Evolutionary conservation across 495 filamentous ascomycete genomes (phyloP), one percentile per base, ranked within the genome.

Genomic region (Cairneyella variabilis): DNA sequence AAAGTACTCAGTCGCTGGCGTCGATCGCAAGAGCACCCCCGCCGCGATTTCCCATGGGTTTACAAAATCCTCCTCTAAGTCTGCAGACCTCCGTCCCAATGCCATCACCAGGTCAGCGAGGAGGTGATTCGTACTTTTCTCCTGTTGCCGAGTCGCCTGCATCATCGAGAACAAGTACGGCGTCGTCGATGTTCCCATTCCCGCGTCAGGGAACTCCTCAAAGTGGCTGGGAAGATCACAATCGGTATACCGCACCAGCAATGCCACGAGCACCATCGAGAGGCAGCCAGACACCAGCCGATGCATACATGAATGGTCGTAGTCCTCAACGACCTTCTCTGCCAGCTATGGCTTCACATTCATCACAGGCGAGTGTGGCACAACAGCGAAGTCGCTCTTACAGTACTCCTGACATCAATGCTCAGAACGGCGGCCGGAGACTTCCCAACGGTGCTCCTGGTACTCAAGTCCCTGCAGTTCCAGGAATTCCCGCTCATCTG

Each of bases 71-170:
- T 8, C 69, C 79, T 12, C 71, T 92, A 22, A 86, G 80, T 32
- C 67, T 97, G 8, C 86, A 90, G 57, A 97, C 91, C 2, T 82
- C 88, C 20, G 20, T 44, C 44, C 49, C 22, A 65, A 66, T 40
- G 78, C 83, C 52, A 67, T 66, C 65, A 5, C 60, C 65, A 22
- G 44, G 48, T 14, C 61, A 57, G 34, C 39, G 60, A 50, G 62
- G 42, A n/a, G 76, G 77, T 22, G 82, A 86, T 42, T 96, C 91
- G 7, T 97, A 96, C 65, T 98, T 98, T 66, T 97, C 92, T 0
- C 93, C 93, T 1, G 78, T 83, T 9, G 79, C 77, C 11, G 91
- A 97, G 51, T 91, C 91, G 1, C 90, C 93, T 17, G 80, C 77
- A 11, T 95, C 90, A 1, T 86, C 86, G 5, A 80, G 91, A 41